Conservation (phyloP, 352 stramenopile genomes). For the Pythium biforme region DNA sequence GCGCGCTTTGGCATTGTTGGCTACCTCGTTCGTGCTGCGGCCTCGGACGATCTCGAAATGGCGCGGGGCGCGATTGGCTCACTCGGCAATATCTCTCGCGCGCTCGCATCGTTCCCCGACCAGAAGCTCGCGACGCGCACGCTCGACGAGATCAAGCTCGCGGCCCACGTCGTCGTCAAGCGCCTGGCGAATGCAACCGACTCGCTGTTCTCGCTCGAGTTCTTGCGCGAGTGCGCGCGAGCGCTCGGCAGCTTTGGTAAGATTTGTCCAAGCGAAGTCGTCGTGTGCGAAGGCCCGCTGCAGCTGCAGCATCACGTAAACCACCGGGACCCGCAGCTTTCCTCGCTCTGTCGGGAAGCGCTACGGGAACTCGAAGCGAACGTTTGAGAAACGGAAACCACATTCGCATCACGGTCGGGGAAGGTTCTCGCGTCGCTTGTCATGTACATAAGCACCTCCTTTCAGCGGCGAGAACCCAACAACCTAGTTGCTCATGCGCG, state of each 20-base stretch:
- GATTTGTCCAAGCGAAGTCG: constrained; percentile 40
- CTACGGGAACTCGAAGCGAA: constrained; percentile 35
- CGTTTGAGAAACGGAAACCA: background rate
- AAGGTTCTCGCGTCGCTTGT: background rate
- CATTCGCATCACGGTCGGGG: background rate
- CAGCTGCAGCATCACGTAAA: constrained; percentile 54
- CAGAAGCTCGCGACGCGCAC: constrained; percentile 33
- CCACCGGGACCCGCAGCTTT: constrained; percentile 65
- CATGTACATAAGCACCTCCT: background rate
- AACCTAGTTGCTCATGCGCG: background rate
- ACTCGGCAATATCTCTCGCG: constrained; percentile 63
- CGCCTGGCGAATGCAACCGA: constrained; percentile 49
- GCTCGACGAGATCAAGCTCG: constrained; percentile 51
- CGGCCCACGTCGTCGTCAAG: constrained; percentile 40
- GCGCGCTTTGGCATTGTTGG: constrained; percentile 53
- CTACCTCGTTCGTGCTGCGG: constrained; percentile 43
- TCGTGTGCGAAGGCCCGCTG: constrained; percentile 21
- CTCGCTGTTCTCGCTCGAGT: constrained; percentile 61
- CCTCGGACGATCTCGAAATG: constrained; percentile 60
- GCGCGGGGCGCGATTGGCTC: constrained; percentile 65
- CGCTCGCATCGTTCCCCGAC: constrained; percentile 48
- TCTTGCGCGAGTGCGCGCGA: constrained; percentile 71
- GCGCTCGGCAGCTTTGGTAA: constrained; percentile 52
- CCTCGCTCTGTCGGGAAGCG: constrained; percentile 49
- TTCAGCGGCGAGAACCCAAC: background rate